Evolutionary conservation across 2,329 filamentous ascomycete species (phyloP).

Genomic region (Nothophaeocryptopus gaeumannii): DNA sequence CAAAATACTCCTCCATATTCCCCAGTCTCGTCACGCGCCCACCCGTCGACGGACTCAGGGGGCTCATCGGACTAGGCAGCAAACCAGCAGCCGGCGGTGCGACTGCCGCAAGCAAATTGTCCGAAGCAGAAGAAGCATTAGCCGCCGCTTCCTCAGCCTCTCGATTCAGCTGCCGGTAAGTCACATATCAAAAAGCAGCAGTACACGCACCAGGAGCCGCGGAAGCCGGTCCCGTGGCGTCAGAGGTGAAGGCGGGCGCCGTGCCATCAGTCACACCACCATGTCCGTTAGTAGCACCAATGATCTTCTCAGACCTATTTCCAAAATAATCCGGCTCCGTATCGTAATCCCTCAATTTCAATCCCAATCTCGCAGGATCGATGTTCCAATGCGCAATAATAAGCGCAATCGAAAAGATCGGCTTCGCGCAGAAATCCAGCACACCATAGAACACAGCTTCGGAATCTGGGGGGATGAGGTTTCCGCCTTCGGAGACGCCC

Average conservation of each 20-base stretch:
- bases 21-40: too few species aligned
- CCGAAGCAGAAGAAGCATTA: too few species aligned
- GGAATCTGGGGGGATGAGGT: conserved; percentile 61
- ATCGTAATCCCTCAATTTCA: conserved; percentile 40
- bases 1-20: too few species aligned
- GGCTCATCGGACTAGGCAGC: too few species aligned
- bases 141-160: too few species aligned
- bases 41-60: too few species aligned
- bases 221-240: too few species aligned
- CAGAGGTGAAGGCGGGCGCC: not conserved
- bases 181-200: too few species aligned
- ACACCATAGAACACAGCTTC: conserved; percentile 66
- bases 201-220: too few species aligned
- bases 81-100: too few species aligned
- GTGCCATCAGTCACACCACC: conserved; percentile 4
- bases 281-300: conserved; percentile 3
- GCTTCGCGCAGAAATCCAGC: conserved; percentile 61
- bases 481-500: conserved; percentile 60
- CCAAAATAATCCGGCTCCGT: conserved; percentile 12
- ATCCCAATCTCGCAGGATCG: conserved; percentile 52
- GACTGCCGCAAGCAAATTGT: too few species aligned
- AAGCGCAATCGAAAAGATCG: conserved; percentile 56
- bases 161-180: too few species aligned
- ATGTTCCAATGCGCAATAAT: conserved; percentile 60
- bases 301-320: not conserved